Base-by-base conservation (phyloP, 106 monocot genomes). In the Platanthera guangdongensis region DNA sequence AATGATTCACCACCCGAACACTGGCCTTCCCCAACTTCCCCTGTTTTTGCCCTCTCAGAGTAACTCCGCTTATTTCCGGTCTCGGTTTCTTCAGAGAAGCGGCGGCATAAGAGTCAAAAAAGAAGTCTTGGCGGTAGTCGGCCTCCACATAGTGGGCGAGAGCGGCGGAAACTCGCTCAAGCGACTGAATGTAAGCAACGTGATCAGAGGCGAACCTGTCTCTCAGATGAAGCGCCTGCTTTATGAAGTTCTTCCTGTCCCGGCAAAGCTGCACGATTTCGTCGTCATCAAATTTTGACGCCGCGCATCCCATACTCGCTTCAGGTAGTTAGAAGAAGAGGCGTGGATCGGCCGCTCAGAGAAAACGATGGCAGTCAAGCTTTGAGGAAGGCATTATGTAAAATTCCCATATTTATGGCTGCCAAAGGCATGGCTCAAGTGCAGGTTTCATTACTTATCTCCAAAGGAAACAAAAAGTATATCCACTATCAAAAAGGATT, bases 231-330 rank as follows among this genome's bases (percentile, higher is more conserved):
- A 97, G 65, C 1, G 96, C 96, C 74, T 93, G 86, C 71, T 85
- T 97, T 59, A 97, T 86, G 82, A 93, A 93, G 81, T 88, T 91
- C 65, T 74, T 89, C 55, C 96, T 81, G 52, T 97, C 96, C 78
- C 80, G 87, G 86, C 96, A 97, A 74, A 97, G 85, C 82, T 80
- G 82, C 15, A 93, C 86, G 25, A 84, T 87, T 73, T 93, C 93
- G 47, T 87, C 91, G 55, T 97, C 93, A 63, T 93, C 89, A 67
- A 85, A 72, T 78, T 81, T 93, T 12, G 96, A 97, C 75, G 93
- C 91, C 68, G 91, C 87, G 73, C 88, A 88, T 88, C 88, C 96
- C 96, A 97, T 97, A 39, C 39, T 39, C 39, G 39, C 39, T 53
- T 85, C 87, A 0, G 62, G 15, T 62, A 62, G 12, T 1, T 13